These are phyloP conservation scores for Phytopythium boreale DNA, from an alignment of 352 stramenopile species.

Conservation along the genomic window DNA sequence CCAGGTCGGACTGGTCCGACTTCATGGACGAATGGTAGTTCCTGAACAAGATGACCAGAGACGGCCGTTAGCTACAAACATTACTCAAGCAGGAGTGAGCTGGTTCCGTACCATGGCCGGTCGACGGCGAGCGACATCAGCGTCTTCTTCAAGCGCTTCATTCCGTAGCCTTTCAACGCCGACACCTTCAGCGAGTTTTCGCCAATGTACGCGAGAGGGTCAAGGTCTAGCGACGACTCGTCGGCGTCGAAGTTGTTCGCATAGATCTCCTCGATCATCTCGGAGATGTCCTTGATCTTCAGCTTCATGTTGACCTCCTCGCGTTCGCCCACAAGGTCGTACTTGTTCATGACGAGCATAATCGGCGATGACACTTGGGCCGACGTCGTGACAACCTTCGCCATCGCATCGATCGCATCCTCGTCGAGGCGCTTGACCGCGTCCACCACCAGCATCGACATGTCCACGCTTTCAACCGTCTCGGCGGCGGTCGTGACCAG, in stretches of 20 bases:
- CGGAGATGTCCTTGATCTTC: slow-evolving; percentile 71
- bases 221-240: slow-evolving; percentile 45
- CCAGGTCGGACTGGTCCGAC: slow-evolving; percentile 78
- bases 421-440: slow-evolving; percentile 83
- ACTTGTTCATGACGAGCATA: slow-evolving; percentile 89
- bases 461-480: slow-evolving; percentile 77
- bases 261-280: slow-evolving; percentile 85
- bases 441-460: slow-evolving; percentile 85
- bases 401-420: slow-evolving; percentile 64
- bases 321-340: slow-evolving; percentile 51
- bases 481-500: slow-evolving; percentile 75
- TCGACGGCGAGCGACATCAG: slow-evolving; percentile 66
- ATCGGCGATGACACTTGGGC: slow-evolving; percentile 71
- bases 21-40: slow-evolving; percentile 86
- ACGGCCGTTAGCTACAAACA: background rate
- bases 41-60: slow-evolving; percentile 14
- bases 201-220: slow-evolving; percentile 68
- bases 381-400: slow-evolving; percentile 78
- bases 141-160: slow-evolving; percentile 60
- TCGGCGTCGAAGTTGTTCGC: slow-evolving; percentile 57
- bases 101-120: slow-evolving; percentile 44
- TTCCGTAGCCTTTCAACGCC: slow-evolving; percentile 65
- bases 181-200: slow-evolving; percentile 79
- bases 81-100: background rate
- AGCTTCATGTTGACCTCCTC: slow-evolving; percentile 56